Evolutionary conservation across 2,329 filamentous ascomycete genomes (phyloP).

Genomic region (Aspergillus sp.): DNA sequence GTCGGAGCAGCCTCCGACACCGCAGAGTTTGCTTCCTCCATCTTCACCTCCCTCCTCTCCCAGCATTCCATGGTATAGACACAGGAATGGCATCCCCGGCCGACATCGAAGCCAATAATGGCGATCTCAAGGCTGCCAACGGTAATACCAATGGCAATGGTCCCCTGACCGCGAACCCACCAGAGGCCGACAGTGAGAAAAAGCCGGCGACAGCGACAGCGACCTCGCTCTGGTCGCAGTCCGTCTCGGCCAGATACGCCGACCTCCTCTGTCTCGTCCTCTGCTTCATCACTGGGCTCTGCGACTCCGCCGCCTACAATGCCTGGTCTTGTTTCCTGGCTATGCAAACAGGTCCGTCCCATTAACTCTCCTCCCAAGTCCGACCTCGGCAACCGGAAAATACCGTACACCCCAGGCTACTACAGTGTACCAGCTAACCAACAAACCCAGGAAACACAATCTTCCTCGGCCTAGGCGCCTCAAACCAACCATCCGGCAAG

Average conservation of each 20-base stretch:
- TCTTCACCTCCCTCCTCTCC: neutral
- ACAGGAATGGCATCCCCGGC: neutral
- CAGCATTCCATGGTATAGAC: neutral
- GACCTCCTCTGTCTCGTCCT: conserved; percentile 42
- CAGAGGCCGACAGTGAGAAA: neutral
- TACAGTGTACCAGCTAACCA: neutral
- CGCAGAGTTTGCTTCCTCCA: neutral
- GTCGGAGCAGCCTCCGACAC: neutral
- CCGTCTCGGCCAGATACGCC: conserved; percentile 32
- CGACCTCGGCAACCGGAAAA: neutral
- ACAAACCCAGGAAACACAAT: conserved; percentile 45
- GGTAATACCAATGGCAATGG: neutral
- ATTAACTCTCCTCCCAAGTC: conserved; percentile 13
- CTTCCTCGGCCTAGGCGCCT: conserved; percentile 47
- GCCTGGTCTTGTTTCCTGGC: conserved; percentile 49
- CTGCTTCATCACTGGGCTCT: conserved; percentile 44
- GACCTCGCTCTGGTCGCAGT: conserved; percentile 28
- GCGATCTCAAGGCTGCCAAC: neutral
- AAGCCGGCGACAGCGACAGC: neutral
- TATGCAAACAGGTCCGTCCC: conserved; percentile 46
- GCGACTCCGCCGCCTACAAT: conserved; percentile 47
- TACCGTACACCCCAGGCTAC: too few species aligned
- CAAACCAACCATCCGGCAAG: conserved; percentile 38
- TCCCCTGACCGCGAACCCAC: too few species aligned
- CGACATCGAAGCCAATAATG: neutral